phyloP scores from a whole-genome alignment of 352 stramenopile species.

The Elongisporangium senticosum region DNA sequence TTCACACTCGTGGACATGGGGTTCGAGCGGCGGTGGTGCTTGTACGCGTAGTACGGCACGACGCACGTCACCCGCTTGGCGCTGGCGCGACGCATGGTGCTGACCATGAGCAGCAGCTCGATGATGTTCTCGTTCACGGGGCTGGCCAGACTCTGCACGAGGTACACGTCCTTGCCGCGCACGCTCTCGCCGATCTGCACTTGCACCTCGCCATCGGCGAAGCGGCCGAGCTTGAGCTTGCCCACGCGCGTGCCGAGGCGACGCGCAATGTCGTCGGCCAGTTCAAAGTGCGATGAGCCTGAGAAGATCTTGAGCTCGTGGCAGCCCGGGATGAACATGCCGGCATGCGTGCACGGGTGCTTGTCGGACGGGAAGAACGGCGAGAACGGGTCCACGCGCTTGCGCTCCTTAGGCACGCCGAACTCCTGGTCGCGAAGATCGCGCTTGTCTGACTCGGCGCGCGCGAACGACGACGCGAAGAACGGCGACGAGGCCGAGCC shows the following conservation, averaged over 20 bases:
- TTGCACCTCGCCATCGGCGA: slow-evolving; percentile 91
- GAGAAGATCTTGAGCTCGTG: slow-evolving; percentile 93
- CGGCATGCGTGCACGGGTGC: slow-evolving; percentile 86
- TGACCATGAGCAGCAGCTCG: slow-evolving; percentile 93
- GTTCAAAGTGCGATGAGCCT: slow-evolving; percentile 86
- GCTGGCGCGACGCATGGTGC: slow-evolving; percentile 88
- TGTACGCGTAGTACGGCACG: slow-evolving; percentile 93
- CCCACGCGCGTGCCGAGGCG: slow-evolving; percentile 83
- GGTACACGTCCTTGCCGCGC: slow-evolving; percentile 92
- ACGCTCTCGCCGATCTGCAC: slow-evolving; percentile 91
- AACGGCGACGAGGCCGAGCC: slow-evolving; percentile 1
- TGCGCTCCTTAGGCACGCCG: slow-evolving; percentile 79
- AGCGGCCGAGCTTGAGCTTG: slow-evolving; percentile 85
- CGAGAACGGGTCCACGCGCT: slow-evolving; percentile 85
- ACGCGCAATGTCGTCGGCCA: slow-evolving; percentile 87
- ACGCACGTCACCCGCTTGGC: slow-evolving; percentile 93
- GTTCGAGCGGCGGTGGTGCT: slow-evolving; percentile 86
- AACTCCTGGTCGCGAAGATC: slow-evolving; percentile 84
- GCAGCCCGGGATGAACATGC: slow-evolving; percentile 90
- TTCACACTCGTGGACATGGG: slow-evolving; percentile 86
- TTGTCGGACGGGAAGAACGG: slow-evolving; percentile 88
- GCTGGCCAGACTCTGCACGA: slow-evolving; percentile 89
- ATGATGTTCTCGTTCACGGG: slow-evolving; percentile 95
- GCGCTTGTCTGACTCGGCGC: slow-evolving; percentile 54
- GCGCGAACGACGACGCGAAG: slow-evolving; percentile 14